Evolutionary conservation across 495 filamentous ascomycete species (phyloP).

Genomic region (Aspergillus hancockii): DNA sequence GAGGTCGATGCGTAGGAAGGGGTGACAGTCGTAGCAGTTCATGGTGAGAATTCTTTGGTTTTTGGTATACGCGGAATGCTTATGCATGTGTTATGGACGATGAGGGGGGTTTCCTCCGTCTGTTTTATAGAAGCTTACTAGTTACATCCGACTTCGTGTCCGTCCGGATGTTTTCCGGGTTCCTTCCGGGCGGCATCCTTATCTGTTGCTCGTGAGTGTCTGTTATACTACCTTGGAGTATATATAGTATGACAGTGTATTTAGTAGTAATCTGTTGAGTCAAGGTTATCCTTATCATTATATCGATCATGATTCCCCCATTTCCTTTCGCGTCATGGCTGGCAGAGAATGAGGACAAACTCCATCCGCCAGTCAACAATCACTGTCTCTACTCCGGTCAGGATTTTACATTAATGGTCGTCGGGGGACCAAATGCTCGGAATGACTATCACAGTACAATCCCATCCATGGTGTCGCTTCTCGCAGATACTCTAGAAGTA

Average conservation of each 20-base stretch:
- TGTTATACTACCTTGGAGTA: too few relatives aligned
- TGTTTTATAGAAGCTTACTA: not conserved
- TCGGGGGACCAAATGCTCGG: slow-evolving; percentile 21
- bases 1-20: slow-evolving; percentile 23
- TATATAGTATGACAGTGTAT: too few relatives aligned
- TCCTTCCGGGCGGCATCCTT: not conserved
- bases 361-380: slow-evolving; percentile 86
- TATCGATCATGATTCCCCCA: slow-evolving; percentile 7
- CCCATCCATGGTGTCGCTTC: not conserved
- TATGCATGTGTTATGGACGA: not conserved
- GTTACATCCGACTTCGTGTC: slow-evolving; percentile 8
- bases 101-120: not conserved
- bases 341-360: slow-evolving; percentile 73
- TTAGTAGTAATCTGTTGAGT: not conserved
- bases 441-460: slow-evolving; percentile 24
- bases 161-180: slow-evolving; percentile 22
- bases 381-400: slow-evolving; percentile 72
- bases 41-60: slow-evolving; percentile 3
- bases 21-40: slow-evolving; percentile 7
- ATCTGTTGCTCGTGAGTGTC: too few relatives aligned
- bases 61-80: not conserved
- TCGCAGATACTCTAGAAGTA: not conserved
- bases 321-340: slow-evolving; percentile 50
- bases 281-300: slow-evolving; percentile 1
- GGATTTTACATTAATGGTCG: slow-evolving; percentile 25